Evolutionary conservation across 179 eudicot species (phyloP).

Genomic region (Kewa caespitosa): DNA sequence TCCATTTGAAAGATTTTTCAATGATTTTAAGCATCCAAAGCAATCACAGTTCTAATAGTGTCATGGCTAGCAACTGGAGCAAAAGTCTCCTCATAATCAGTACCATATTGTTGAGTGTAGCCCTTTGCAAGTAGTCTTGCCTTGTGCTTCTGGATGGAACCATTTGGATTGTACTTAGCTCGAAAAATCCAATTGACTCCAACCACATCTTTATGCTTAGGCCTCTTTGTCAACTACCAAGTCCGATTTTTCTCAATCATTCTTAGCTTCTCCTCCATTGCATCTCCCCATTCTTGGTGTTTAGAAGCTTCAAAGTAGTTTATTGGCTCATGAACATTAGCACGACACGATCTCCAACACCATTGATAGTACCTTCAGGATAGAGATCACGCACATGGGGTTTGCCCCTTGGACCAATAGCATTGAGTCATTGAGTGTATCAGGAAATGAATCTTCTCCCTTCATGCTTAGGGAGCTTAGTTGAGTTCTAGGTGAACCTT

Average conservation of each 20-base stretch:
- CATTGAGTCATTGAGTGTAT: neutral
- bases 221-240: neutral
- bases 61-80: neutral
- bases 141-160: neutral
- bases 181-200: neutral
- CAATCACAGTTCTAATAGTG: neutral
- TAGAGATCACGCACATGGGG: neutral
- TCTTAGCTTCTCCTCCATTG: neutral
- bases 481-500: neutral
- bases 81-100: neutral
- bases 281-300: neutral
- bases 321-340: neutral
- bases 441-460: neutral
- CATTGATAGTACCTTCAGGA: neutral
- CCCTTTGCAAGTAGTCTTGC: neutral
- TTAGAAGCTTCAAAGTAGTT: neutral
- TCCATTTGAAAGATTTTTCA: slow-evolving; percentile 5
- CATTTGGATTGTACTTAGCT: neutral
- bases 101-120: neutral
- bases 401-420: neutral
- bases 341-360: neutral
- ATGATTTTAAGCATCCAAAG: neutral
- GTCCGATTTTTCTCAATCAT: neutral
- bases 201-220: neutral
- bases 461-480: neutral